A percentile compares a stretch with the other conserved stretches of the same genome.
These are phyloP conservation scores for Funneliformis geosporum DNA, from an alignment of 192 early-diverging fungal species.

Conservation along the genomic window DNA sequence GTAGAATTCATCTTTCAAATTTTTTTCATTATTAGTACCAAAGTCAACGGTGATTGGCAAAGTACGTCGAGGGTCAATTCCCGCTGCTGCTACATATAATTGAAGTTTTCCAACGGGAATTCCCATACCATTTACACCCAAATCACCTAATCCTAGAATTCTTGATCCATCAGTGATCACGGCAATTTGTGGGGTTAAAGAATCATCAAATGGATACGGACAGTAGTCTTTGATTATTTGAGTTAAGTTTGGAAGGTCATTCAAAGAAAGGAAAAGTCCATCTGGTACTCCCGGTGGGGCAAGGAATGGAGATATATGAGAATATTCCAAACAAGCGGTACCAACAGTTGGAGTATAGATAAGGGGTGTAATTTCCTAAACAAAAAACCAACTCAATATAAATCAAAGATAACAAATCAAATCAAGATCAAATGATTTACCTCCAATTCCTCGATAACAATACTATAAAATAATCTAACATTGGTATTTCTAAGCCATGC, in stretches of 20 bases:
- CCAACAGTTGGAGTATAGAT: slow-evolving; percentile 88
- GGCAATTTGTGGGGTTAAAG: slow-evolving; percentile 73
- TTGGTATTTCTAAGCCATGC: slow-evolving; percentile 81
- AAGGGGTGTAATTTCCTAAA: slow-evolving; percentile 71
- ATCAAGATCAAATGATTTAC: slow-evolving; percentile 38
- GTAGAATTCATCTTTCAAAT: slow-evolving; percentile 86
- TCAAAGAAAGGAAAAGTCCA: slow-evolving; percentile 85
- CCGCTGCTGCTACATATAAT: slow-evolving; percentile 83
- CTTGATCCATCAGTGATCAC: slow-evolving; percentile 95
- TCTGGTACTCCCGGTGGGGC: slow-evolving; percentile 73
- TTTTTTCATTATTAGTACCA: slow-evolving; percentile 85
- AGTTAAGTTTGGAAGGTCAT: slow-evolving; percentile 72
- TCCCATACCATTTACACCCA: slow-evolving; percentile 94
- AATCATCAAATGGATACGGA: slow-evolving; percentile 56
- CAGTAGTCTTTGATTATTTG: slow-evolving; percentile 81
- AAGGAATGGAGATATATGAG: slow-evolving; percentile 84
- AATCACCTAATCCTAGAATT: slow-evolving; percentile 92
- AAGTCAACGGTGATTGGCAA: slow-evolving; percentile 91
- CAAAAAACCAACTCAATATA: not conserved
- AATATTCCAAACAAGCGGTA: slow-evolving; percentile 84
- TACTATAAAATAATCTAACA: slow-evolving; percentile 79
- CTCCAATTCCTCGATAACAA: slow-evolving; percentile 75
- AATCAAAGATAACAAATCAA: not conserved
- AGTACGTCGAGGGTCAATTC: slow-evolving; percentile 82
- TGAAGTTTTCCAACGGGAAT: slow-evolving; percentile 96